Conservation (phyloP, 164 flowering plant genomes). For the Berberis vulgaris region DNA sequence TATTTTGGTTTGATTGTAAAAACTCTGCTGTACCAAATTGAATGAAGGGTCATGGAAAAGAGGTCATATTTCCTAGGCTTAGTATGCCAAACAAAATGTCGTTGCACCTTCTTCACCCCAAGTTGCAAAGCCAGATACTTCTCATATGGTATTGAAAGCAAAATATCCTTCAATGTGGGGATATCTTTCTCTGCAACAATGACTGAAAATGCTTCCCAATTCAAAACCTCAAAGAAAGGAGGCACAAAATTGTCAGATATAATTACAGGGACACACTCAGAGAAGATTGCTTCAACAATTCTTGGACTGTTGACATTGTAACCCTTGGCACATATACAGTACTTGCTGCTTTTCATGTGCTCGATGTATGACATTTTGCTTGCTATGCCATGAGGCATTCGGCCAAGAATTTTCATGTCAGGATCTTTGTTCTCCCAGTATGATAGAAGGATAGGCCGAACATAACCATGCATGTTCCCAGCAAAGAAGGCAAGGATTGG, state of each 20-base stretch:
- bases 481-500: slow-evolving; percentile 2
- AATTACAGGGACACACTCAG: slow-evolving; percentile 4
- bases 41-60: slow-evolving; percentile 4
- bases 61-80: neutral
- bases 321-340: slow-evolving; percentile 6
- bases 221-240: slow-evolving; percentile 1
- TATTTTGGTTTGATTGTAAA: neutral
- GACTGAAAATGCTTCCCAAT: slow-evolving; percentile 1
- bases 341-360: slow-evolving; percentile 3
- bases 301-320: slow-evolving; percentile 2
- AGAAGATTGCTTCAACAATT: slow-evolving; percentile 1
- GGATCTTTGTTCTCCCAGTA: slow-evolving; percentile 5
- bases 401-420: slow-evolving; percentile 5
- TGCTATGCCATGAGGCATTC: neutral
- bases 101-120: slow-evolving; percentile 1
- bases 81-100: slow-evolving; percentile 1
- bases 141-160: neutral
- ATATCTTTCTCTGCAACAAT: neutral
- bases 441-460: neutral
- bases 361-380: neutral
- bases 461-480: slow-evolving; percentile 1
- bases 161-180: neutral
- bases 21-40: neutral
- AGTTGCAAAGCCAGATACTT: neutral
- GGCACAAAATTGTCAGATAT: slow-evolving; percentile 3